A percentile compares a stretch with the other conserved stretches of the same genome.
These are phyloP conservation scores for Tetraselmis chui DNA, from an alignment of 139 green algal genomes.

Conservation along the genomic window DNA sequence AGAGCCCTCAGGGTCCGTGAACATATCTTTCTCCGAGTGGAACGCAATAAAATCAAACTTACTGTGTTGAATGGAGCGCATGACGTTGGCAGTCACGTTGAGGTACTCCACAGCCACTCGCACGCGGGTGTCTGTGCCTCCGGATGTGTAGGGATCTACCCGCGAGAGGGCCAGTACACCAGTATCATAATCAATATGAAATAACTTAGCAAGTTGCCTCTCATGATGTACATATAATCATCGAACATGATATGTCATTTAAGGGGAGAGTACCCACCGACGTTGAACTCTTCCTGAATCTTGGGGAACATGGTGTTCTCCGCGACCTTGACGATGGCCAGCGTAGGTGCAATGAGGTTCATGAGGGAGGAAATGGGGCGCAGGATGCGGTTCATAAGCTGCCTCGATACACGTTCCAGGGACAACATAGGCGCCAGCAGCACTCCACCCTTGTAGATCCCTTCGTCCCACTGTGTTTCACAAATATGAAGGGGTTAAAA, in stretches of 20 bases:
- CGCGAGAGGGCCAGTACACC: background rate
- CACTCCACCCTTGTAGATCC: constrained; percentile 35
- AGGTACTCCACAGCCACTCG: constrained; percentile 40
- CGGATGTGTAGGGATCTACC: background rate
- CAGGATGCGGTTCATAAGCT: constrained; percentile 55
- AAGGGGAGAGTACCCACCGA: constrained; percentile 30
- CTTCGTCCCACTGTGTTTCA: constrained; percentile 22
- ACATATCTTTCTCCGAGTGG: constrained; percentile 52
- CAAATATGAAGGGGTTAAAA: constrained; percentile 23
- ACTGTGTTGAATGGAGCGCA: constrained; percentile 30
- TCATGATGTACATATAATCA: too few relatives aligned
- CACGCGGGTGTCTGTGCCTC: constrained; percentile 5
- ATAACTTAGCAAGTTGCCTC: too few relatives aligned
- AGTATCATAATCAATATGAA: too few relatives aligned
- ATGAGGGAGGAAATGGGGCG: constrained; percentile 34
- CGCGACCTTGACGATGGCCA: constrained; percentile 26
- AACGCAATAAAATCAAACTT: constrained; percentile 46
- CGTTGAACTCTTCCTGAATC: constrained; percentile 48
- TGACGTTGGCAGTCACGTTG: constrained; percentile 20
- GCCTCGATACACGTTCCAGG: constrained; percentile 45
- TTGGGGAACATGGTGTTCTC: constrained; percentile 40
- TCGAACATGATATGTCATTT: constrained; percentile 28
- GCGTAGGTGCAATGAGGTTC: constrained; percentile 30
- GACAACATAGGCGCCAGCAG: constrained; percentile 65
- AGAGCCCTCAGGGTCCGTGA: constrained; percentile 55